Conservation (phyloP, 345 rosid genomes). For the Camelina hispida region DNA sequence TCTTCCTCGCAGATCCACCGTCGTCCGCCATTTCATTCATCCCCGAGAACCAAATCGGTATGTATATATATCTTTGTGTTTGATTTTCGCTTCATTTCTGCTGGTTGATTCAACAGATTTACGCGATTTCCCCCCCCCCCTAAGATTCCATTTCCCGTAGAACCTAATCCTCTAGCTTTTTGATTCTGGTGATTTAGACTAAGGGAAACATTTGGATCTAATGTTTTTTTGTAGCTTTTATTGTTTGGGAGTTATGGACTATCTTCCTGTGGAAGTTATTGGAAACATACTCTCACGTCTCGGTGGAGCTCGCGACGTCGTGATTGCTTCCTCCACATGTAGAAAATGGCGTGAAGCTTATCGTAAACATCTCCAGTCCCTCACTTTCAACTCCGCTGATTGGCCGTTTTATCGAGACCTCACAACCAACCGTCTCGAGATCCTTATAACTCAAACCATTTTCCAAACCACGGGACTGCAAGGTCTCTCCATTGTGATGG, state of each 20-base stretch:
- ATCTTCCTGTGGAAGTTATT: slow-evolving; percentile 87
- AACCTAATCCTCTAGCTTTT: too few relatives aligned
- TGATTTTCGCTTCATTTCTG: too few relatives aligned
- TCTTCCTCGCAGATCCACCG: slow-evolving; percentile 35
- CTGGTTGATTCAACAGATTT: too few relatives aligned
- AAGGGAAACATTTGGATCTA: too few relatives aligned
- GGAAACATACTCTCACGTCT: slow-evolving; percentile 87
- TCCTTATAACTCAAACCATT: slow-evolving; percentile 80
- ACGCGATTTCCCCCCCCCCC: too few relatives aligned
- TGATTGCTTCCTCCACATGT: slow-evolving; percentile 84
- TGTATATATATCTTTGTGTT: too few relatives aligned
- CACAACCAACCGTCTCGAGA: slow-evolving; percentile 61
- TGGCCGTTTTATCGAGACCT: slow-evolving; percentile 64
- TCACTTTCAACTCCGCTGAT: slow-evolving; percentile 75
- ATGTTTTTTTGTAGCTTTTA: too few relatives aligned
- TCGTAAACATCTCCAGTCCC: slow-evolving; percentile 66
- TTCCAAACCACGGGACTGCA: slow-evolving; percentile 77
- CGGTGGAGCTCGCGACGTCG: slow-evolving; percentile 80
- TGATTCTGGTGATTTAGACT: too few relatives aligned
- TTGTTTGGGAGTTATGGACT: slow-evolving; percentile 53
- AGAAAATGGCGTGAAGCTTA: slow-evolving; percentile 85
- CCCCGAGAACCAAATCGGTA: slow-evolving; percentile 7
- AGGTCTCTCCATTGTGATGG: slow-evolving; percentile 72
- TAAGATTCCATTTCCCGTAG: too few relatives aligned
- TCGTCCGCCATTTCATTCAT: neutral